Evolutionary conservation across 805 yeast species (phyloP), one percentile per base, ranked within the genome.

Genomic region (Cephaloascus albidus): DNA sequence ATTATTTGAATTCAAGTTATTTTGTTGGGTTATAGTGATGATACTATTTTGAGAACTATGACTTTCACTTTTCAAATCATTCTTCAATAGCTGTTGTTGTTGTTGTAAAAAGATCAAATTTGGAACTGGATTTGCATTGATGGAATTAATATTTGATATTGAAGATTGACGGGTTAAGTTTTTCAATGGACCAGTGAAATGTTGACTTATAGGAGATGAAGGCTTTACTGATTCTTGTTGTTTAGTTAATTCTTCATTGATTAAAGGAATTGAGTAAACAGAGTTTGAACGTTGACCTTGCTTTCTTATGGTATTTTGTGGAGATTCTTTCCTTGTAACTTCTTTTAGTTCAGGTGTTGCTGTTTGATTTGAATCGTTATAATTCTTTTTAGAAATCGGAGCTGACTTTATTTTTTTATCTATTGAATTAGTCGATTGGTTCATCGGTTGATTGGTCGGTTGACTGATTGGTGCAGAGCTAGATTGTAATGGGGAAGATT

Each of bases 201-300:
- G 33, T 16, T n/a, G 33, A 31, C 18, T 31, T n/a, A 31, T 31
- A 6, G 33, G 33, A 14, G 33, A 31, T 6, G 33, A 31, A 10
- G 33, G 33, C 6, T 31, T 31, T 5, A 8, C 8, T 5, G 33
- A 6, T n/a, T 31, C 33, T 31, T 31, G 33, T 16, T 31, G 33
- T n/a, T 16, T 31, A 10, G 6, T 8, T 8, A 31, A 16, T 31
- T 31, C 33, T 31, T 31, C 33, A 31, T 31, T 31, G 6, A 31
- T 31, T 15, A 31, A 31, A 16, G 33, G 33, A 18, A 39, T 19
- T 3, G 41, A 39, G 30, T 39, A 39, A 10, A 39, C 18, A 12
- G 41, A 39, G 18, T 39, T 39, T 23, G 41, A 39, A 12, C 41
- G 27, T 32, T 14, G 6, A n/a, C 17, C 8, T 14, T 31, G 8